Conservation (phyloP, 2,329 filamentous ascomycete species). For the Neopestalotiopsis sp. region DNA sequence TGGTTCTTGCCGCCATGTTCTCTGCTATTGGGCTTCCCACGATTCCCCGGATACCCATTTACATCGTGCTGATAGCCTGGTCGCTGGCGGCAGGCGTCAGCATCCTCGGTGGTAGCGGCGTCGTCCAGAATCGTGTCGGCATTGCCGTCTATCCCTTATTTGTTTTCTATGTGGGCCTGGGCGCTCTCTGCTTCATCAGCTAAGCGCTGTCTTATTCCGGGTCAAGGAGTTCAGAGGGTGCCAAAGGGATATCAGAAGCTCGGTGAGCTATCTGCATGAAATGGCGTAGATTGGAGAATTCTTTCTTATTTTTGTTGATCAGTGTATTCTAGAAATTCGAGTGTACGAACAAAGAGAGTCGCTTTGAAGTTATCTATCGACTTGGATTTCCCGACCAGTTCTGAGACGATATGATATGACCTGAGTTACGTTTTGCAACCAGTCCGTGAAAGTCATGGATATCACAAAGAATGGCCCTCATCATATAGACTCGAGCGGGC, state of each 20-base stretch:
- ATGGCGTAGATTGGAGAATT: slow-evolving; percentile 8
- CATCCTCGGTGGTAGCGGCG: slow-evolving; percentile 92
- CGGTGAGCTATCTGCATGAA: slow-evolving; percentile 2
- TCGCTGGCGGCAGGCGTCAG: slow-evolving; percentile 94
- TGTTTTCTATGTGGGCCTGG: slow-evolving; percentile 92
- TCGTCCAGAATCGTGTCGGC: slow-evolving; percentile 91
- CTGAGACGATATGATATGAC: neutral
- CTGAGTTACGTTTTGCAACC: neutral
- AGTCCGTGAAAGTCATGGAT: neutral
- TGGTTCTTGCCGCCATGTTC: slow-evolving; percentile 90
- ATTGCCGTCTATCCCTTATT: slow-evolving; percentile 94
- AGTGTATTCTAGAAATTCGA: slow-evolving; percentile 16
- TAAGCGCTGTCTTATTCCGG: slow-evolving; percentile 44
- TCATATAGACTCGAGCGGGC: no score
- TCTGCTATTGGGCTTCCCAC: slow-evolving; percentile 81
- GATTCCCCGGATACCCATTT: slow-evolving; percentile 87
- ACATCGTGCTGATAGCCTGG: slow-evolving; percentile 87
- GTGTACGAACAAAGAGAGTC: slow-evolving; percentile 6
- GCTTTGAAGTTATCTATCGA: neutral
- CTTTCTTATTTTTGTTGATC: slow-evolving; percentile 13
- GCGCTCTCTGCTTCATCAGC: slow-evolving; percentile 97
- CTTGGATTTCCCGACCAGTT: neutral
- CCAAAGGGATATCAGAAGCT: slow-evolving; percentile 1
- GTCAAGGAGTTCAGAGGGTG: neutral
- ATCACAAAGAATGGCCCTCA: neutral